A percentile compares a stretch with the other conserved stretches of the same genome.
phyloP scores from a whole-genome alignment of 2,329 filamentous ascomycete species.

The Cadophora gregata region DNA sequence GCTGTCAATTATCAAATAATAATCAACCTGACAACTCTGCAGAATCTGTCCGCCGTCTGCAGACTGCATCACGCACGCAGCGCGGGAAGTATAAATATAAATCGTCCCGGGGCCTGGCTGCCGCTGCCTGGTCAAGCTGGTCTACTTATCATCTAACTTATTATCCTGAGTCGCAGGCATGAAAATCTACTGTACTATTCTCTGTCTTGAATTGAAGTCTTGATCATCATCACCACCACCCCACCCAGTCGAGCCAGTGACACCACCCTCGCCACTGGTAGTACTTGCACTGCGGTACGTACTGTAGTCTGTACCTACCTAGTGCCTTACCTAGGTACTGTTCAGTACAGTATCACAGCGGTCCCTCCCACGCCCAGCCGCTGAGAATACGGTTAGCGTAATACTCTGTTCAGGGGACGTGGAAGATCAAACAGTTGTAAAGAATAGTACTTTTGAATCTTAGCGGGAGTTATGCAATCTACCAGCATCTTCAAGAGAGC shows the following conservation, averaged over 20 bases:
- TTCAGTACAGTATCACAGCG: not conserved
- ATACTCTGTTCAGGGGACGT: too few relatives aligned
- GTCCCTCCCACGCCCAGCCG: slow-evolving; percentile 12
- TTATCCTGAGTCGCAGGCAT: not conserved
- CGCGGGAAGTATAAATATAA: not conserved
- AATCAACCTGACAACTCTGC: not conserved
- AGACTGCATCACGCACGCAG: not conserved
- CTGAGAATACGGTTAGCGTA: too few relatives aligned
- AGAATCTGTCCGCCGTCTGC: too few relatives aligned
- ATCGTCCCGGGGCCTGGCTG: too few relatives aligned
- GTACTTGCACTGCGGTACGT: not conserved
- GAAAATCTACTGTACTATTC: not conserved
- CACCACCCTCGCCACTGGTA: not conserved
- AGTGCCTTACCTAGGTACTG: too few relatives aligned
- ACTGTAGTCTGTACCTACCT: too few relatives aligned
- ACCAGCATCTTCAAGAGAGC: too few relatives aligned
- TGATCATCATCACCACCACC: not conserved
- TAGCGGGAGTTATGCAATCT: too few relatives aligned
- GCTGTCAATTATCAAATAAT: not conserved
- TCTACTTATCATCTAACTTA: too few relatives aligned
- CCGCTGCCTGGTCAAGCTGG: too few relatives aligned
- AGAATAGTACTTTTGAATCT: too few relatives aligned
- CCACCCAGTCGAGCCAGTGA: not conserved
- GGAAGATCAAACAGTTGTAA: too few relatives aligned
- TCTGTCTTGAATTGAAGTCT: not conserved